These are phyloP conservation scores for Cicer judaicum DNA, from an alignment of 306 rosid genomes.

Conservation along the genomic window DNA sequence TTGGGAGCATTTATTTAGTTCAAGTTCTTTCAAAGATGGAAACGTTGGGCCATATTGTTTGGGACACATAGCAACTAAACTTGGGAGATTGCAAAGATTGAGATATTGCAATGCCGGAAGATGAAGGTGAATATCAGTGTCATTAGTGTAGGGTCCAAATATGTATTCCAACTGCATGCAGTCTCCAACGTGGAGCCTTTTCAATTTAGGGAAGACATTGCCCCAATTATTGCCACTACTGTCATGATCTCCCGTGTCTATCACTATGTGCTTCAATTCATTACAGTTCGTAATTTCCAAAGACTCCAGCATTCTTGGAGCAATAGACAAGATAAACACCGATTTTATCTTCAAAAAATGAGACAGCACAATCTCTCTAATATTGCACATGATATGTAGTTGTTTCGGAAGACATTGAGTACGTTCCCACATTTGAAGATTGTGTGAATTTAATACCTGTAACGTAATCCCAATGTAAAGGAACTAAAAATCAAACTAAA, in stretches of 20 bases:
- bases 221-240: not conserved
- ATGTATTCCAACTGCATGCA: conserved; percentile 7
- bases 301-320: conserved; percentile 10
- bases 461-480: not conserved
- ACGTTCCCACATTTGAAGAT: not conserved
- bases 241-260: not conserved
- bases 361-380: not conserved
- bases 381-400: not conserved
- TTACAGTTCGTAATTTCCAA: not conserved
- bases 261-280: conserved; percentile 7
- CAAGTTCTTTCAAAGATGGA: not conserved
- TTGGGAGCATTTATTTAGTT: not conserved
- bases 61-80: not conserved
- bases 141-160: not conserved
- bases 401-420: not conserved
- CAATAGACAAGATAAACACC: not conserved
- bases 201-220: conserved; percentile 9
- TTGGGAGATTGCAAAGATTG: not conserved
- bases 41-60: not conserved
- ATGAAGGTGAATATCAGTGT: not conserved
- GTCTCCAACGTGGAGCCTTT: rapidly evolving
- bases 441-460: not conserved
- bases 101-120: not conserved
- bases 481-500: not conserved
- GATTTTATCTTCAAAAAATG: not conserved